Evolutionary conservation across 2,329 filamentous ascomycete genomes (phyloP).

Genomic region (Cladophialophora chaetospira): DNA sequence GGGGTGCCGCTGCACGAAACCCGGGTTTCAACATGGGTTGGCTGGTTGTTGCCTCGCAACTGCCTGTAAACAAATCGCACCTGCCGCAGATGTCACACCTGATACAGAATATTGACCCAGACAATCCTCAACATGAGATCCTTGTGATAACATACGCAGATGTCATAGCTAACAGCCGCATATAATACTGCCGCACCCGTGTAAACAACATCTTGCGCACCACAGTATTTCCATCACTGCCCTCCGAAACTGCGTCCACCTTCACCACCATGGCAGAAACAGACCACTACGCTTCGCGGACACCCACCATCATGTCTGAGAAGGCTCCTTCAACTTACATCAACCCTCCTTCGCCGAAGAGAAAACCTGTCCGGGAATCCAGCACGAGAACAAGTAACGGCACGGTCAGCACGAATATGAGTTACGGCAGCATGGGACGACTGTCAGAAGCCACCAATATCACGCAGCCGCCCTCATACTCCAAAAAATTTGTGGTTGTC

Average conservation of each 20-base stretch:
- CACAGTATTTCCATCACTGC: not conserved
- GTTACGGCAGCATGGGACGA: constrained; percentile 68
- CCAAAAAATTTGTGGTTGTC: constrained; percentile 99
- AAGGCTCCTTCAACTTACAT: constrained; percentile 31
- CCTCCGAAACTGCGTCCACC: not conserved
- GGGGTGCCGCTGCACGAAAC: not conserved
- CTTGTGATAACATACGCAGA: constrained; percentile 13
- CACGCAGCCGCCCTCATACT: constrained; percentile 89
- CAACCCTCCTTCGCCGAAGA: constrained; percentile 39
- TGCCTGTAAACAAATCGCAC: constrained; percentile 9
- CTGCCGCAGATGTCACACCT: constrained; percentile 10
- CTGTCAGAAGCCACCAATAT: constrained; percentile 80
- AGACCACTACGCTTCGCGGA: constrained; percentile 23
- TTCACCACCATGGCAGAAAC: constrained; percentile 22
- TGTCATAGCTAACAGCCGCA: constrained; percentile 7
- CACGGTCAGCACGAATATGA: constrained; percentile 83
- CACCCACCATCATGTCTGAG: constrained; percentile 32
- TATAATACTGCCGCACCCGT: constrained; percentile 26
- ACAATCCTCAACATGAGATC: constrained; percentile 7
- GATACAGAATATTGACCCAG: constrained; percentile 1
- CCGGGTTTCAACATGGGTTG: constrained; percentile 11
- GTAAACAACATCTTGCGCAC: not conserved
- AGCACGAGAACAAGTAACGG: constrained; percentile 76
- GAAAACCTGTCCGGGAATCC: constrained; percentile 54
- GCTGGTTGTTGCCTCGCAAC: constrained; percentile 19